These are phyloP conservation scores for Aspergillus ibericus DNA, from an alignment of 2,329 filamentous ascomycete species.

Conservation along the genomic window DNA sequence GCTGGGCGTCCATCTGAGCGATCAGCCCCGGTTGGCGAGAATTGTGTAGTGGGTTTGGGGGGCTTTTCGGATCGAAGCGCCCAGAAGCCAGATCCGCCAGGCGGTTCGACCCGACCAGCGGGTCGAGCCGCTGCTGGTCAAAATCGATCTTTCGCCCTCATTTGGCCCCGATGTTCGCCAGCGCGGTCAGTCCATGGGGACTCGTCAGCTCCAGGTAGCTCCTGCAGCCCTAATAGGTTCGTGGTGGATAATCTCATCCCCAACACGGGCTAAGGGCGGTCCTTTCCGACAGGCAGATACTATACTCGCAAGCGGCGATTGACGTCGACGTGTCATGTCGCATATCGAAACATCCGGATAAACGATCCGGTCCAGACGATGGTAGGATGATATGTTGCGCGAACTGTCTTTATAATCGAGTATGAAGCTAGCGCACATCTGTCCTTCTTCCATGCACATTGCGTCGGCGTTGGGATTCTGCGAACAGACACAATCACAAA, in stretches of 20 bases:
- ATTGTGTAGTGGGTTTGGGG: not conserved
- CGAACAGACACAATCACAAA: not conserved
- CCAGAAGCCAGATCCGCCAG: not conserved
- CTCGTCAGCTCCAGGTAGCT: not conserved
- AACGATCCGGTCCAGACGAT: not conserved
- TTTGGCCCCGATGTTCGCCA: not conserved
- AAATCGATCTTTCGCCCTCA: not conserved
- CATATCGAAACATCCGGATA: not conserved
- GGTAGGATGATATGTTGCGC: not conserved
- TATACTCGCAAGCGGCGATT: not conserved
- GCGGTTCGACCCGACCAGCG: conserved; percentile 4
- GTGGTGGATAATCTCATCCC: not conserved
- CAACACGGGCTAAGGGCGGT: not conserved
- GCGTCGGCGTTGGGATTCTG: not conserved
- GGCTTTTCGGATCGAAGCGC: not conserved
- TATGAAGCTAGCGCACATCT: not conserved
- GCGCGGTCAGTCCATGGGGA: not conserved
- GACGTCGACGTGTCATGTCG: not conserved
- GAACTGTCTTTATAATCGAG: no score
- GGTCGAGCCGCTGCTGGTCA: conserved; percentile 6
- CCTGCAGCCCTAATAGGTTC: not conserved
- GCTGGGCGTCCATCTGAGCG: not conserved
- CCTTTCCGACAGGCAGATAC: not conserved
- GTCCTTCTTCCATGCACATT: not conserved
- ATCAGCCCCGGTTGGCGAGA: not conserved